phyloP scores from a whole-genome alignment of 75 land plant species.

The Picea glauca region DNA sequence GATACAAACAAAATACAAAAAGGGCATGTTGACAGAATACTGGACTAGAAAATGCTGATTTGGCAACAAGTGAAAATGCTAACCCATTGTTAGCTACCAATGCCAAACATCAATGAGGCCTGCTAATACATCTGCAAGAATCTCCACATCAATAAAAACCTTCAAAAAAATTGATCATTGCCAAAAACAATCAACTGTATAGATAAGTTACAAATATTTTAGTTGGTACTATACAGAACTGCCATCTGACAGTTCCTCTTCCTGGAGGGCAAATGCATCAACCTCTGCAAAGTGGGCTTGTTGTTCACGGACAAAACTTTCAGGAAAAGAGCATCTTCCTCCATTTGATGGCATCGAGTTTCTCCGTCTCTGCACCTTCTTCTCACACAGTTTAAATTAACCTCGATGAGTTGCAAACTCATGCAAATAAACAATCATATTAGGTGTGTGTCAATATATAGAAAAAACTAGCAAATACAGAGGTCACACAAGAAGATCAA shows the following conservation, averaged over 20 bases:
- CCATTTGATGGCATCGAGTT: background rate
- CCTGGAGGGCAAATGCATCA: conserved; percentile 8
- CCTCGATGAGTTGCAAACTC: background rate
- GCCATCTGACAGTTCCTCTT: conserved; percentile 4
- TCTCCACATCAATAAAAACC: background rate
- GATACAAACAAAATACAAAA: background rate
- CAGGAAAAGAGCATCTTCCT: background rate
- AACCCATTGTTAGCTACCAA: background rate
- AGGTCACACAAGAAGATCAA: too few species aligned
- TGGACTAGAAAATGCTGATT: background rate
- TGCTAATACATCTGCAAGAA: background rate
- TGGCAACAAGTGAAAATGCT: background rate
- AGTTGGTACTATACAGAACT: background rate
- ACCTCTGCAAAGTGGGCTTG: conserved; percentile 7
- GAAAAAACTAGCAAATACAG: background rate
- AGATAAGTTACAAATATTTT: background rate
- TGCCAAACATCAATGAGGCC: background rate
- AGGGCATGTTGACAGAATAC: background rate
- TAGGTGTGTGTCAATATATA: background rate
- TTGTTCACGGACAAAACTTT: background rate
- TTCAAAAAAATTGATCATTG: background rate
- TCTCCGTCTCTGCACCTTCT: background rate
- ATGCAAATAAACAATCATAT: background rate
- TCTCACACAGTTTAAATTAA: background rate
- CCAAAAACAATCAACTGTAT: background rate